Evolutionary conservation across 1,284 basidiomycete genomes (phyloP).

Genomic region (Microstroma glucosiphilum): DNA sequence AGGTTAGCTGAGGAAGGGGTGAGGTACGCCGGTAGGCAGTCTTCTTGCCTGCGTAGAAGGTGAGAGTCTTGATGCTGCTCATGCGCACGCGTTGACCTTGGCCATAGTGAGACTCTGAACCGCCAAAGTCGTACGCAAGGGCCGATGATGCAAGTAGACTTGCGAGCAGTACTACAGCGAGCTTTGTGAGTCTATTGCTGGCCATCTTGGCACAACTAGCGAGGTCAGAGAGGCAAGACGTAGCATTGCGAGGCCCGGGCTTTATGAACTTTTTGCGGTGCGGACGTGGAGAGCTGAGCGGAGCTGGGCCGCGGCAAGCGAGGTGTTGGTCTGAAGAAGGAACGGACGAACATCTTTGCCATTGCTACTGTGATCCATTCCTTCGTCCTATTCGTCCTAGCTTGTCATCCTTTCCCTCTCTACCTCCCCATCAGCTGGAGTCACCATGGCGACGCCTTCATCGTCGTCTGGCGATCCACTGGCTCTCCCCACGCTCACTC

Average conservation of each 20-base stretch:
- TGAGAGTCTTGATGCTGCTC: constrained; percentile 62
- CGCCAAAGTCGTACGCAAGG: neutral
- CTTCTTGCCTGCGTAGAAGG: constrained; percentile 66
- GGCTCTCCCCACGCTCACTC: neutral
- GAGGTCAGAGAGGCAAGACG: no score
- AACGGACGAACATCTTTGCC: constrained; percentile 2
- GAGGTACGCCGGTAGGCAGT: constrained; percentile 64
- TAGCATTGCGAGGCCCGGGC: no score
- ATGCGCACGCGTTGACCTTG: constrained; percentile 16
- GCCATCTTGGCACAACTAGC: no score
- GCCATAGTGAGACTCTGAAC: neutral
- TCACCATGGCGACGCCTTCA: constrained; percentile 10
- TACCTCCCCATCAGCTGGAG: neutral
- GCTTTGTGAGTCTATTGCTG: no score
- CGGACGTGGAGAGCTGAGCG: no score
- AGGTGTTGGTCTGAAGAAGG: no score
- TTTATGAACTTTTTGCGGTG: no score
- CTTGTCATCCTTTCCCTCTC: no score
- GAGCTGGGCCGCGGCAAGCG: no score
- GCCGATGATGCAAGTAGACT: neutral
- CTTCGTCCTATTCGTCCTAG: no score
- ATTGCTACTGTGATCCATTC: neutral
- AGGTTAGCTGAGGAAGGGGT: constrained; percentile 70
- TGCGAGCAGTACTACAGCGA: no score
- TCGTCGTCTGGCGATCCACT: constrained; percentile 16